Evolutionary conservation across 2,329 filamentous ascomycete genomes (phyloP).

Genomic region (Colletotrichum destructivum): DNA sequence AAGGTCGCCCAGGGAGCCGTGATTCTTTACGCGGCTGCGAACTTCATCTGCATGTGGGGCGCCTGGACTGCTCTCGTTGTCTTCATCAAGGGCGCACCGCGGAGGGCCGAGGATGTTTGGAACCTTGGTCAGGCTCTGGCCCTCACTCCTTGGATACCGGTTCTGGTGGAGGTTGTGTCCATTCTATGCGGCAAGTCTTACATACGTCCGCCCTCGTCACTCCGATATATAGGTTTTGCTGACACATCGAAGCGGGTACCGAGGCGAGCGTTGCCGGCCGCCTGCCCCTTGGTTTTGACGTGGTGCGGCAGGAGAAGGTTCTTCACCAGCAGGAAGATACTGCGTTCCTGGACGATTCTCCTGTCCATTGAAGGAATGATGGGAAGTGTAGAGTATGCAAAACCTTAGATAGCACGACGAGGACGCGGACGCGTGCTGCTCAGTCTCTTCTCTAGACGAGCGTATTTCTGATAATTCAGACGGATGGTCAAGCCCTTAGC

Average conservation of each 20-base stretch:
- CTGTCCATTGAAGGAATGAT: no score
- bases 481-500: not conserved
- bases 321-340: constrained; percentile 20
- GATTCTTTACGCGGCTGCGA: constrained; percentile 21
- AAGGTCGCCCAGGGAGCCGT: constrained; percentile 6
- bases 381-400: not conserved
- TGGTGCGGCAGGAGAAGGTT: constrained; percentile 10
- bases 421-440: not conserved
- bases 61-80: constrained; percentile 18
- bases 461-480: not conserved
- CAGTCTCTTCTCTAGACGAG: not conserved
- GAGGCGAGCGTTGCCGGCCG: constrained; percentile 22
- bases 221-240: not conserved
- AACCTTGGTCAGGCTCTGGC: constrained; percentile 31
- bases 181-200: constrained; percentile 24
- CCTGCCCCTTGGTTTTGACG: constrained; percentile 20
- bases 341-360: constrained; percentile 6
- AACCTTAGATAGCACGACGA: not conserved
- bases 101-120: constrained; percentile 15
- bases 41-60: constrained; percentile 39
- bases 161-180: constrained; percentile 18
- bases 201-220: no score
- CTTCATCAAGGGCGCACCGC: constrained; percentile 16
- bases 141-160: constrained; percentile 23
- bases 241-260: not conserved